Conservation (phyloP, 2,329 filamentous ascomycete species). For the Fusarium begoniae region DNA sequence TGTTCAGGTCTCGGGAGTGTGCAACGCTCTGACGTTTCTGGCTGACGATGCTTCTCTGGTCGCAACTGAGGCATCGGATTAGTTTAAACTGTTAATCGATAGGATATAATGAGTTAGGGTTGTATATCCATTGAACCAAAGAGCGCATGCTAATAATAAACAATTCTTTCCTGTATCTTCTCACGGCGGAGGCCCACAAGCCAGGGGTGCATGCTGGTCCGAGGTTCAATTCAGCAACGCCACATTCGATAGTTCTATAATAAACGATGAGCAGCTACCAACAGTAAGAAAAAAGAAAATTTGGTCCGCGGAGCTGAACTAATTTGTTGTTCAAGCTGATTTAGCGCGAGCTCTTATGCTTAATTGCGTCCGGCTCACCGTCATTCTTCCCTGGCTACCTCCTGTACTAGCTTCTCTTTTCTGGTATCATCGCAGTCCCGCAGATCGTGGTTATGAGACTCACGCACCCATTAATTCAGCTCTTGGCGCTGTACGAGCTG, state of each 20-base stretch:
- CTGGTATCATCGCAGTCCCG: not conserved
- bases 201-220: not conserved
- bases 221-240: not conserved
- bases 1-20: not conserved
- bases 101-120: rapidly evolving
- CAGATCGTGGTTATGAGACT: not conserved
- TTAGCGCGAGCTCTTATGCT: not conserved
- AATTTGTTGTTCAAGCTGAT: not conserved
- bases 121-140: rapidly evolving
- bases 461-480: not conserved
- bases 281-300: not conserved
- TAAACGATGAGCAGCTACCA: not conserved
- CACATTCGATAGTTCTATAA: not conserved
- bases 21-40: not conserved
- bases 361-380: not conserved
- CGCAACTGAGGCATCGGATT: not conserved
- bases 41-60: not conserved
- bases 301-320: not conserved
- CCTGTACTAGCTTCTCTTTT: rapidly evolving
- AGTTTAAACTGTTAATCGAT: rapidly evolving
- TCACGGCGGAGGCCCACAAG: not conserved
- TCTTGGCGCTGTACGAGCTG: not conserved
- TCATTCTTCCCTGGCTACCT: not conserved
- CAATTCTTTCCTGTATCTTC: not conserved
- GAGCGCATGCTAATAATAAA: not conserved